Conservation (phyloP, 1,284 basidiomycete genomes). For the Trichosporon sp. region DNA sequence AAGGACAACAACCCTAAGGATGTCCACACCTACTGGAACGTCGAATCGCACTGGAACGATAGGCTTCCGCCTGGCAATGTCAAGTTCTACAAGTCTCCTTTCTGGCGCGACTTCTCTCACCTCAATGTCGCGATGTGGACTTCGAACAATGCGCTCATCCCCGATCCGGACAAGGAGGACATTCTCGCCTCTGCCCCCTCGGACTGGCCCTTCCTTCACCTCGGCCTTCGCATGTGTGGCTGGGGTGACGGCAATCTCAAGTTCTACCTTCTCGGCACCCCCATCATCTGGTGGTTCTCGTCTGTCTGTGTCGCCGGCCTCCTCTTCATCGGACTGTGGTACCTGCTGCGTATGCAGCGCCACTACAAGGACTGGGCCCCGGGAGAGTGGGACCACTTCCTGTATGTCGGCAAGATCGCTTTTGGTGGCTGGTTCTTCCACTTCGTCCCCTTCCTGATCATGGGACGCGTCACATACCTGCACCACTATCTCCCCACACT, state of each 20-base stretch:
- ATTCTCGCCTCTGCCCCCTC: constrained; percentile 85
- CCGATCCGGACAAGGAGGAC: constrained; percentile 96
- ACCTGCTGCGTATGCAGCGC: constrained; percentile 77
- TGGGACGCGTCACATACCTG: constrained; percentile 67
- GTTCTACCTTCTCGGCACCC: constrained; percentile 90
- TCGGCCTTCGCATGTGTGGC: constrained; percentile 92
- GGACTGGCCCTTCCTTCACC: constrained; percentile 88
- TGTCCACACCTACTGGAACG: constrained; percentile 92
- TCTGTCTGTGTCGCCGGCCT: constrained; percentile 62
- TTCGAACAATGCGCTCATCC: constrained; percentile 94
- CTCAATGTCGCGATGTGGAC: constrained; percentile 99
- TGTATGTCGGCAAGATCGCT: constrained; percentile 87
- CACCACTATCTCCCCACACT: constrained; percentile 71
- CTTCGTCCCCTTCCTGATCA: constrained; percentile 90
- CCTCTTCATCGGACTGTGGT: constrained; percentile 58
- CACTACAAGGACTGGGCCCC: constrained; percentile 85
- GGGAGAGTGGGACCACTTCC: constrained; percentile 91
- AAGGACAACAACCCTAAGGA: constrained; percentile 80
- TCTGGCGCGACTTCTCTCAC: constrained; percentile 96
- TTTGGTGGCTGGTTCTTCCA: constrained; percentile 90
- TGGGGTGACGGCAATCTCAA: constrained; percentile 86
- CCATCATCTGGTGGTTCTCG: constrained; percentile 86
- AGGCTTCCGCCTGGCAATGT: constrained; percentile 72
- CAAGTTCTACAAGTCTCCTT: constrained; percentile 82
- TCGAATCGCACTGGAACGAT: constrained; percentile 94